Percentiles rank a stretch among this genome's conserved stretches.
Evolutionary conservation across 176 grass and related monocot genomes (phyloP).

Genomic region (Typha latifolia): DNA sequence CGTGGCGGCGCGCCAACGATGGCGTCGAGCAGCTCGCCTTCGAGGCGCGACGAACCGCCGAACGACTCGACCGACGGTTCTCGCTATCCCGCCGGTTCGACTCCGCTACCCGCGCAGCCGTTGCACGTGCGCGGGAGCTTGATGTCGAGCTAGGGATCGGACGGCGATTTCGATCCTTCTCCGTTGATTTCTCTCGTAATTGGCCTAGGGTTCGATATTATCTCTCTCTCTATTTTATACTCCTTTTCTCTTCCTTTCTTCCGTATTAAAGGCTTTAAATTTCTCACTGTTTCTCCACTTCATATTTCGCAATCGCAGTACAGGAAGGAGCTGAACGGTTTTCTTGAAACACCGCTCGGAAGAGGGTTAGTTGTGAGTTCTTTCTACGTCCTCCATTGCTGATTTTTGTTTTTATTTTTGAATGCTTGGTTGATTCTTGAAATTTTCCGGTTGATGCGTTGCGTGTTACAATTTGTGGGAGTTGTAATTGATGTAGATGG

Average conservation of each 20-base stretch:
- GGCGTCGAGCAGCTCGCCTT: constrained; percentile 67
- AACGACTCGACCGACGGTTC: constrained; percentile 45
- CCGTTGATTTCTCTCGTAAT: constrained; percentile 79
- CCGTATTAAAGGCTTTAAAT: neutral
- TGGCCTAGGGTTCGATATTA: constrained; percentile 60
- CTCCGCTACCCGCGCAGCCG: constrained; percentile 45
- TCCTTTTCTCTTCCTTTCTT: neutral
- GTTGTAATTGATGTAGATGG: too few species aligned
- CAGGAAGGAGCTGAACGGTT: constrained; percentile 50
- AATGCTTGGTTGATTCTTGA: too few species aligned
- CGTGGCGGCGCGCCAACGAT: constrained; percentile 75
- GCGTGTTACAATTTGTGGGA: too few species aligned
- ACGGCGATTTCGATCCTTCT: constrained; percentile 66
- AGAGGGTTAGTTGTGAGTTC: constrained; percentile 61
- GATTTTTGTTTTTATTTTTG: constrained; percentile 2
- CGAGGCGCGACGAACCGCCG: constrained; percentile 52
- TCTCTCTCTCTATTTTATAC: neutral
- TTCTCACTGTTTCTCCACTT: neutral
- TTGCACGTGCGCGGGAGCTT: constrained; percentile 46
- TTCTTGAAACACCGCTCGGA: constrained; percentile 58
- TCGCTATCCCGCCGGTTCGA: constrained; percentile 47
- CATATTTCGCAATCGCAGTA: constrained; percentile 44
- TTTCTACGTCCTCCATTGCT: neutral
- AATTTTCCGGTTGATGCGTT: too few species aligned
- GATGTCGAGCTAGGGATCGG: constrained; percentile 76